phyloP scores from a whole-genome alignment of 192 early-diverging fungal species.

The Geranomyces variabilis region DNA sequence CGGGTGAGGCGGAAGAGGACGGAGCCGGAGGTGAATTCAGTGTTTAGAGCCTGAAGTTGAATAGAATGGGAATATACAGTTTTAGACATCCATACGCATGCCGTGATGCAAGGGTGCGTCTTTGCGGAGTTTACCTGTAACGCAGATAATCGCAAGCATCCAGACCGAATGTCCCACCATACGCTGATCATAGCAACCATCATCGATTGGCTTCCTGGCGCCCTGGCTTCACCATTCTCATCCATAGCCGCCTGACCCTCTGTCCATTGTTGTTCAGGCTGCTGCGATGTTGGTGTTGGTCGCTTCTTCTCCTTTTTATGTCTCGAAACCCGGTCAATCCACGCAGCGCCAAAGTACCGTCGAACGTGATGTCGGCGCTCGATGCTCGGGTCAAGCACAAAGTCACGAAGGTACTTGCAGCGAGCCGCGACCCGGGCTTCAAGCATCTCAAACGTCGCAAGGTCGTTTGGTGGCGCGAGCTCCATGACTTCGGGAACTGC shows the following conservation, averaged over 20 bases:
- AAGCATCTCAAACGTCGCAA: slow-evolving; percentile 25
- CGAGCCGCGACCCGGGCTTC: slow-evolving; percentile 18
- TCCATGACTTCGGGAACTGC: slow-evolving; percentile 36
- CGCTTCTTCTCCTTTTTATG: slow-evolving; percentile 20
- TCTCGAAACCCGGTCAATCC: slow-evolving; percentile 26
- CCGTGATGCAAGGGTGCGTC: background rate
- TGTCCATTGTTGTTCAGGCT: background rate
- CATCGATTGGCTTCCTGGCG: slow-evolving; percentile 10
- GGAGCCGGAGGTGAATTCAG: slow-evolving; percentile 22
- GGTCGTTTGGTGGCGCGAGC: slow-evolving; percentile 21
- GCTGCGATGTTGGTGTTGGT: background rate
- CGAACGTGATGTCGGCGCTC: slow-evolving; percentile 8
- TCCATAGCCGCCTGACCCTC: background rate
- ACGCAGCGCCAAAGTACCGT: slow-evolving; percentile 32
- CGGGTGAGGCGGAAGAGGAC: slow-evolving; percentile 28
- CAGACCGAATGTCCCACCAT: slow-evolving; percentile 21
- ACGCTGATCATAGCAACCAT: slow-evolving; percentile 28
- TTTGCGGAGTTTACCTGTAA: background rate
- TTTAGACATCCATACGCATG: background rate
- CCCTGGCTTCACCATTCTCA: background rate
- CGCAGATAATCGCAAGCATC: slow-evolving; percentile 21
- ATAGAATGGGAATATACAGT: background rate
- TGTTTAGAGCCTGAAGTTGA: slow-evolving; percentile 21
- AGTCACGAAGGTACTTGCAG: slow-evolving; percentile 18
- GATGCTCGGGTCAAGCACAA: slow-evolving; percentile 14